A percentile compares a stretch with the other conserved stretches of the same genome.
phyloP scores from a whole-genome alignment of 2,329 filamentous ascomycete species.

The Plectosphaerella sp. region DNA sequence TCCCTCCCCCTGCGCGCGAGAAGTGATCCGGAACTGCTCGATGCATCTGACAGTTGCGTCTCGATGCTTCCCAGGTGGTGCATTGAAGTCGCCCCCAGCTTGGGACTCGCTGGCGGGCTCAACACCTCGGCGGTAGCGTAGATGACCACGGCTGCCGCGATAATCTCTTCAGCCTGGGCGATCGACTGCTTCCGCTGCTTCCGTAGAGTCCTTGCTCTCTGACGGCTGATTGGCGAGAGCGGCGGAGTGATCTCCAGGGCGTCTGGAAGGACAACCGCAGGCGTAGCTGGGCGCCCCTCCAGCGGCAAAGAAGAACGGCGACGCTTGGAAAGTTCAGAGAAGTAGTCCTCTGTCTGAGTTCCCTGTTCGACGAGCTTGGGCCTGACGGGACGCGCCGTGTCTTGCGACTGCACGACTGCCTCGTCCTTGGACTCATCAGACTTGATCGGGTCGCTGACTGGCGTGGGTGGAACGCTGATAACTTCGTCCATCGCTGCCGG shows the following conservation, averaged over 20 bases:
- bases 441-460: too few relatives aligned
- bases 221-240: constrained; percentile 29
- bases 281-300: constrained; percentile 38
- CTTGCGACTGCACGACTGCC: not conserved
- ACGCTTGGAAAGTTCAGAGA: not conserved
- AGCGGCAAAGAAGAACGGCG: not conserved
- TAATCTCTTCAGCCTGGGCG: constrained; percentile 44
- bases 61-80: not conserved
- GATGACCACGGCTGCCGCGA: constrained; percentile 50
- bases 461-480: not conserved
- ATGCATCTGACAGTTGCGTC: constrained; percentile 15
- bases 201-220: constrained; percentile 38
- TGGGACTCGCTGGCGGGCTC: constrained; percentile 33
- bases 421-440: too few relatives aligned
- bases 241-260: constrained; percentile 22
- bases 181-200: constrained; percentile 40
- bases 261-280: constrained; percentile 42
- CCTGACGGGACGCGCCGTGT: not conserved
- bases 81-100: constrained; percentile 1
- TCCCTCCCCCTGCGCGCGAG: not conserved
- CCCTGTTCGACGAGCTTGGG: constrained; percentile 14
- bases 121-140: constrained; percentile 46
- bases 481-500: not conserved
- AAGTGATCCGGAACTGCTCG: constrained; percentile 14
- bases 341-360: constrained; percentile 11